A percentile compares a stretch with the other conserved stretches of the same genome.
Conservation (phyloP, 805 yeast species). For the Pichia scutulata region DNA sequence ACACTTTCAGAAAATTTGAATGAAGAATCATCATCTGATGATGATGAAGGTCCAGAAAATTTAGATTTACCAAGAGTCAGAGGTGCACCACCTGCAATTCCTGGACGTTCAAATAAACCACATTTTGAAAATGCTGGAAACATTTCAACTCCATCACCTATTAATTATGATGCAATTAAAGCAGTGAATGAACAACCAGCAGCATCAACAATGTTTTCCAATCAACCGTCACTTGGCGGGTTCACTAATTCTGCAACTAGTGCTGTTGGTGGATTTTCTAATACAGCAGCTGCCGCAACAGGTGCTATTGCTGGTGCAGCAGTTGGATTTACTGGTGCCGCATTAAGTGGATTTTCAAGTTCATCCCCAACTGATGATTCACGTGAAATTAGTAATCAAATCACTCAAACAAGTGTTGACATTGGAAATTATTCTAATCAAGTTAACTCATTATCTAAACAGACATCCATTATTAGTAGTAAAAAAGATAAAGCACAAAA, state of each 20-base stretch:
- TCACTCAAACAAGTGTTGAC: constrained; percentile 75
- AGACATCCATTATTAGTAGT: constrained; percentile 61
- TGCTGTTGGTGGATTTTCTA: background rate
- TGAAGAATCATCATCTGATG: constrained; percentile 27
- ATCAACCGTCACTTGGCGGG: constrained; percentile 14
- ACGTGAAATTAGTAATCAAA: constrained; percentile 38
- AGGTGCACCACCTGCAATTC: constrained; percentile 26
- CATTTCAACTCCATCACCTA: constrained; percentile 18
- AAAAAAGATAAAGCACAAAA: constrained; percentile 69
- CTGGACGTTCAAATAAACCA: constrained; percentile 31
- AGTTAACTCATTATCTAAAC: constrained; percentile 67
- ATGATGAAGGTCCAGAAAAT: constrained; percentile 32
- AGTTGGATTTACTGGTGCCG: constrained; percentile 6
- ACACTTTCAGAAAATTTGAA: constrained; percentile 12
- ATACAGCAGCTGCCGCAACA: constrained; percentile 1
- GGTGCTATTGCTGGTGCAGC: constrained; percentile 1
- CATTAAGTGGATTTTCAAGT: background rate
- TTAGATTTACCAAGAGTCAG: constrained; percentile 19
- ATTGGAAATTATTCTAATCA: constrained; percentile 83
- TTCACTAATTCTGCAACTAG: constrained; percentile 5
- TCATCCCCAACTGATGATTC: constrained; percentile 1
- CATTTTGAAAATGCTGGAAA: constrained; percentile 20
- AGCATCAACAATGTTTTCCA: constrained; percentile 9
- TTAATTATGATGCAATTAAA: constrained; percentile 43
- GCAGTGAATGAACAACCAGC: constrained; percentile 3